A percentile compares a stretch with the other conserved stretches of the same genome.
Conservation (phyloP, 139 green algal species). For the Tetraselmis striata region DNA sequence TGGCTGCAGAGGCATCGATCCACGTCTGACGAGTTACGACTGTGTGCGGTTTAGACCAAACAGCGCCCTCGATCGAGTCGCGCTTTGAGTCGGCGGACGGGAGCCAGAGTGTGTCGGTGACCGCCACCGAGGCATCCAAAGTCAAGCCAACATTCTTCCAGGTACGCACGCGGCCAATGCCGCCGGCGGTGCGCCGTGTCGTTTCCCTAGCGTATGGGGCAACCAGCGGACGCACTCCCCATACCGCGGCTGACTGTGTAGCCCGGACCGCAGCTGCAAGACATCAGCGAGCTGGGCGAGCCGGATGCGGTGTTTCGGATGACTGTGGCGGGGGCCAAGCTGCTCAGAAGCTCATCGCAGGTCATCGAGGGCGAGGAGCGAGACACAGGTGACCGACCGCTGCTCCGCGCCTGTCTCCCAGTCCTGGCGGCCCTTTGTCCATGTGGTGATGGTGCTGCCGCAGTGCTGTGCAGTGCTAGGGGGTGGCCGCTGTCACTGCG, state of each 20-base stretch:
- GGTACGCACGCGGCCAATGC: neutral
- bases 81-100: neutral
- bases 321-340: neutral
- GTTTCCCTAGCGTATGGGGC: neutral
- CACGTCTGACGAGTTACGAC: neutral
- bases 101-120: neutral
- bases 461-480: no score
- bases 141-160: neutral
- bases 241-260: neutral
- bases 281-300: neutral
- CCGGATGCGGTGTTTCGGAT: neutral
- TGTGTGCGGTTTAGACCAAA: neutral
- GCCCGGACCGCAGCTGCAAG: neutral
- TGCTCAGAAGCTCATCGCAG: neutral
- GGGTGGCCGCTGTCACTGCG: no score
- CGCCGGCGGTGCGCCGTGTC: no score
- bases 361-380: neutral
- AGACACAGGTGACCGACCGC: neutral
- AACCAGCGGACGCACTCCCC: neutral
- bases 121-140: neutral
- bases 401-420: neutral
- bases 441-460: neutral
- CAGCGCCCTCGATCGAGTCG: neutral
- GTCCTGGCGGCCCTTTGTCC: neutral
- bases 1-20: neutral